Evolutionary conservation across 2,329 filamentous ascomycete genomes (phyloP), one percentile per base, ranked within the genome.

Genomic region (Cladophialophora chaetospira): DNA sequence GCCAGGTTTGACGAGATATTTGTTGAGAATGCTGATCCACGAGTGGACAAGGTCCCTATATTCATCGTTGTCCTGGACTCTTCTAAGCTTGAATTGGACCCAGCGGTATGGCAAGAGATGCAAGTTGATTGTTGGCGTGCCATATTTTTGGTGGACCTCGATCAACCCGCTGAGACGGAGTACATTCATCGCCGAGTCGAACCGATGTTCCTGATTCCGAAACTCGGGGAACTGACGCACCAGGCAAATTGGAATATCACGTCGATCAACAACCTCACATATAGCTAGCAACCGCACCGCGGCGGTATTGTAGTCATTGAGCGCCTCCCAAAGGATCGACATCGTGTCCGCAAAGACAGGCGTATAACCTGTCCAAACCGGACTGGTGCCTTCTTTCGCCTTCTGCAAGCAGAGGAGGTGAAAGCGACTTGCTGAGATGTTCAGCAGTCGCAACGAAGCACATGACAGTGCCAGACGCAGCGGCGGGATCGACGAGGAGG

Each of bases 281-380:
- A 52, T 48, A 10, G 49, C 17, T 15, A 57, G 29, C n/a, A 57
- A 23, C 25, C 15, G 23, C 6, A 26, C 49, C 10, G 55, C 42
- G 6, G 29, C 28, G 5, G 50, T 11, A 25, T 55, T 25, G 23
- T 53, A 53, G 25, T 59, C 53, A 31, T 48, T 45, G 17, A 59
- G 46, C 5, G 46, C 36, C 10, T 59, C 38, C 57, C 57, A 59
- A 9, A 59, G 42, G n/a, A 56, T 52, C 57, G 88, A 94, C 68
- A 87, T 94, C 43, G 83, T 96, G 19, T 85, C 86, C 2, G 85
- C 84, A 29, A 78, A 75, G n/a, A 47, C 63, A 8, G 57, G 58
- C n/a, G 54, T 55, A 4, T 21, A 49, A 15, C 64, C 65, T 6
- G 64, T 65, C 51, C 63, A 64, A 11, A 43, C 53, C 10, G 62